These are phyloP conservation scores for Tephrocybe sp. DNA, from an alignment of 768 basidiomycete genomes.

Conservation along the genomic window DNA sequence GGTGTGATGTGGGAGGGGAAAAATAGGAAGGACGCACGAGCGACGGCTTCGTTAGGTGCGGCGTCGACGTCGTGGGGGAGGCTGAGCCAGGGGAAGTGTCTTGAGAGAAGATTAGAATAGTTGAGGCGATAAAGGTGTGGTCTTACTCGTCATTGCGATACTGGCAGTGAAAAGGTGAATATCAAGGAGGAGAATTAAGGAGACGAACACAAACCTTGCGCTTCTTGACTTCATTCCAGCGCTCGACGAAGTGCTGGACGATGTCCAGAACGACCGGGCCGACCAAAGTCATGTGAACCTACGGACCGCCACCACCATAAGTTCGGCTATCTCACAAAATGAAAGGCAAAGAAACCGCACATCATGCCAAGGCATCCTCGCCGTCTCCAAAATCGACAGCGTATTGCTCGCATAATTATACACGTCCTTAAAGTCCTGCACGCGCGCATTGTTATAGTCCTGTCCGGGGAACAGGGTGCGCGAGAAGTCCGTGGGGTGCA, in stretches of 20 bases:
- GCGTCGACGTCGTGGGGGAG: conserved; percentile 69
- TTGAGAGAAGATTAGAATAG: conserved; percentile 25
- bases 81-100: conserved; percentile 67
- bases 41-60: conserved; percentile 68
- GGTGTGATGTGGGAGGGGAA: too few species aligned
- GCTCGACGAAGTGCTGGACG: conserved; percentile 89
- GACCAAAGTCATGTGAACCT: conserved; percentile 83
- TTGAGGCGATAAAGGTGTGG: neutral
- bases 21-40: conserved; percentile 32
- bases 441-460: conserved; percentile 90
- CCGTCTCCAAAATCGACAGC: conserved; percentile 63
- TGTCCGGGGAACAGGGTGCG: conserved; percentile 89
- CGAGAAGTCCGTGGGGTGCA: conserved; percentile 83
- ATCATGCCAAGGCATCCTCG: conserved; percentile 96
- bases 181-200: neutral
- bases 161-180: conserved; percentile 20
- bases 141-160: conserved; percentile 51
- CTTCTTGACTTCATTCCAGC: conserved; percentile 90
- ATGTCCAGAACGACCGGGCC: conserved; percentile 89
- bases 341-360: conserved; percentile 40
- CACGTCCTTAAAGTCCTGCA: conserved; percentile 84
- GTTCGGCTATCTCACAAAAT: neutral
- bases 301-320: neutral
- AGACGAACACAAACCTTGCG: conserved; percentile 53
- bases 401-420: conserved; percentile 71